These are phyloP conservation scores for Boletus rubescentipes DNA, from an alignment of 768 basidiomycete genomes.

Conservation along the genomic window DNA sequence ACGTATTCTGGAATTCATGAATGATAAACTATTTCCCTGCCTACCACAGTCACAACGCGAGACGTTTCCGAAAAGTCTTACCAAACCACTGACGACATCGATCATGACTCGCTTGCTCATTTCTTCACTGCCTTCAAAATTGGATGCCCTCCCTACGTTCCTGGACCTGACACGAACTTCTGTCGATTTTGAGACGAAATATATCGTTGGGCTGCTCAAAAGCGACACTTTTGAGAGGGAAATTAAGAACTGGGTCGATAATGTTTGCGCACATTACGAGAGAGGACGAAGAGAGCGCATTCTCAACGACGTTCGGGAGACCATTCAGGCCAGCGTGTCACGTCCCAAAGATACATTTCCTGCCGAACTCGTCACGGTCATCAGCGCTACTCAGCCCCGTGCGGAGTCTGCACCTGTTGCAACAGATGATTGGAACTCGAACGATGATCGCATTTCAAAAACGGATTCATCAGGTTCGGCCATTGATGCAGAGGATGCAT, in stretches of 20 bases:
- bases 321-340: constrained; percentile 42
- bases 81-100: constrained; percentile 57
- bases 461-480: constrained; percentile 26
- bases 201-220: constrained; percentile 49
- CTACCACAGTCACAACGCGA: constrained; percentile 48
- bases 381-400: neutral
- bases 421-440: constrained; percentile 47
- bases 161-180: constrained; percentile 56
- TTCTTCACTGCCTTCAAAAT: constrained; percentile 66
- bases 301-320: constrained; percentile 56
- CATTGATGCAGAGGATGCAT: constrained; percentile 37
- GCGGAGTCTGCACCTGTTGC: neutral
- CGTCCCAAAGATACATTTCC: constrained; percentile 24
- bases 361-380: constrained; percentile 19
- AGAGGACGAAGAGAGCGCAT: constrained; percentile 66
- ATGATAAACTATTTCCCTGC: constrained; percentile 51
- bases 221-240: constrained; percentile 47
- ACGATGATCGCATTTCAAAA: constrained; percentile 38
- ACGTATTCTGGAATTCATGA: constrained; percentile 61
- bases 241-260: constrained; percentile 68
- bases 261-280: constrained; percentile 75
- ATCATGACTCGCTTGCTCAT: constrained; percentile 67
- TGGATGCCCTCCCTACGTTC: constrained; percentile 59
- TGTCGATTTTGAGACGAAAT: constrained; percentile 63
- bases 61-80: constrained; percentile 55